A percentile compares a stretch with the other conserved stretches of the same genome.
Evolutionary conservation across 768 basidiomycete species (phyloP).

Genomic region (Terana coerulea): DNA sequence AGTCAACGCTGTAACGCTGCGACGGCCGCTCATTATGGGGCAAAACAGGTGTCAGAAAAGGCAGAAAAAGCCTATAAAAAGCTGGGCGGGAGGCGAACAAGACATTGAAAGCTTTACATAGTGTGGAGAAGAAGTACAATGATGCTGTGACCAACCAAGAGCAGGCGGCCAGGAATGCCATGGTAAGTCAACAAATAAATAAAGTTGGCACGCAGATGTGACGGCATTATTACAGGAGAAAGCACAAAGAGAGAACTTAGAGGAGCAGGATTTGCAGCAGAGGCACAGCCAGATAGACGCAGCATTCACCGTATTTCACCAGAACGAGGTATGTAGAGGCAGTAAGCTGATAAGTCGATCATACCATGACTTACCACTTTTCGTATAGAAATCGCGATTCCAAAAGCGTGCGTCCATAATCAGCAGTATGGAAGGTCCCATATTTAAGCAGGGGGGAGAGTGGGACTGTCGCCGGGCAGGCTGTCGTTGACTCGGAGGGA

Average conservation of each 20-base stretch:
- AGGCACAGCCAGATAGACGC: slow-evolving; percentile 7
- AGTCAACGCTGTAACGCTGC: neutral
- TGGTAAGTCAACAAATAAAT: neutral
- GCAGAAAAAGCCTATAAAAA: slow-evolving; percentile 7
- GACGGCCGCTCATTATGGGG: no score
- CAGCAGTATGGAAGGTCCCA: no score
- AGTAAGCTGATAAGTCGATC: no score
- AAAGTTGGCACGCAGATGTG: neutral
- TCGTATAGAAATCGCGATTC: no score
- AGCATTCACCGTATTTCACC: neutral
- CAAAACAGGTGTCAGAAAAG: slow-evolving; percentile 13
- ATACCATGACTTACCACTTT: no score
- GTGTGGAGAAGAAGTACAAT: slow-evolving; percentile 1
- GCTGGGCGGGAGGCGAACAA: neutral
- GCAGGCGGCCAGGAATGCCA: slow-evolving; percentile 5
- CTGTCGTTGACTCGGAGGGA: no score
- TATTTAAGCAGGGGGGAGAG: no score
- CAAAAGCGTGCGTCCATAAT: no score
- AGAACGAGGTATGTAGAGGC: slow-evolving; percentile 4
- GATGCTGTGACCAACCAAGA: neutral
- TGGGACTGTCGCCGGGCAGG: no score
- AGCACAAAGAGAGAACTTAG: slow-evolving; percentile 3
- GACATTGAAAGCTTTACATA: slow-evolving; percentile 3
- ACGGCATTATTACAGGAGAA: slow-evolving; percentile 4
- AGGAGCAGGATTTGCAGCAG: slow-evolving; percentile 12